Conservation (phyloP, 768 basidiomycete species). For the Tephrocybe sp. region DNA sequence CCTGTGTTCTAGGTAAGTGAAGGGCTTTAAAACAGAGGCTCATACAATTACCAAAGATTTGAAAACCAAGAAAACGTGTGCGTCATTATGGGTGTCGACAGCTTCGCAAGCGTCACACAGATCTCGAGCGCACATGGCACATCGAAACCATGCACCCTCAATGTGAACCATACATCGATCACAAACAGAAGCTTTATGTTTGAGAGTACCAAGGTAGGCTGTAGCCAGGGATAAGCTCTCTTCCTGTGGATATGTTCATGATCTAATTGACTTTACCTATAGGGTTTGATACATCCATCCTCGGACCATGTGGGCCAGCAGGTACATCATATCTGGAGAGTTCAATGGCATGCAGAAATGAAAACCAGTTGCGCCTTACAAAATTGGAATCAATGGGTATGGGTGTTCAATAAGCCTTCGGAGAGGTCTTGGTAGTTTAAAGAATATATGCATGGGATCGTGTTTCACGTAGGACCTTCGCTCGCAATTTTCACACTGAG, state of each 20-base stretch:
- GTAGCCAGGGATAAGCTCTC: not conserved
- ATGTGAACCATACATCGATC: slow-evolving; percentile 85
- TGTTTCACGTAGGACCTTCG: slow-evolving; percentile 73
- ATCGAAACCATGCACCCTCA: slow-evolving; percentile 87
- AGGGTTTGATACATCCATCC: slow-evolving; percentile 41
- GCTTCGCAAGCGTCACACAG: slow-evolving; percentile 83
- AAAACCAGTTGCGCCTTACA: slow-evolving; percentile 43
- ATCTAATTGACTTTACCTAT: slow-evolving; percentile 41
- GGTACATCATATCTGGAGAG: slow-evolving; percentile 57
- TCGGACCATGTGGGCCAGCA: slow-evolving; percentile 50
- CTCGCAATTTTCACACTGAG: slow-evolving; percentile 81
- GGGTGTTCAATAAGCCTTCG: slow-evolving; percentile 49
- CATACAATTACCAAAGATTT: slow-evolving; percentile 64
- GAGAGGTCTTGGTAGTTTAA: slow-evolving; percentile 83
- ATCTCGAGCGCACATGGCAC: slow-evolving; percentile 84
- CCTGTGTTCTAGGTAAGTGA: slow-evolving; percentile 32
- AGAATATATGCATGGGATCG: slow-evolving; percentile 82
- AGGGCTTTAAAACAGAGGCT: slow-evolving; percentile 2
- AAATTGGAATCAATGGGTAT: slow-evolving; percentile 60
- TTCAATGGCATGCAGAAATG: slow-evolving; percentile 11
- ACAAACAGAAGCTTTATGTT: slow-evolving; percentile 71
- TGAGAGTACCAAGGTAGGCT: slow-evolving; percentile 64
- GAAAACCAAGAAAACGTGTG: slow-evolving; percentile 85
- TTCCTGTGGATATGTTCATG: not conserved
- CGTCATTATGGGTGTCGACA: slow-evolving; percentile 77